phyloP scores from a whole-genome alignment of 805 yeast species.

The Pichia pseudocactophila region DNA sequence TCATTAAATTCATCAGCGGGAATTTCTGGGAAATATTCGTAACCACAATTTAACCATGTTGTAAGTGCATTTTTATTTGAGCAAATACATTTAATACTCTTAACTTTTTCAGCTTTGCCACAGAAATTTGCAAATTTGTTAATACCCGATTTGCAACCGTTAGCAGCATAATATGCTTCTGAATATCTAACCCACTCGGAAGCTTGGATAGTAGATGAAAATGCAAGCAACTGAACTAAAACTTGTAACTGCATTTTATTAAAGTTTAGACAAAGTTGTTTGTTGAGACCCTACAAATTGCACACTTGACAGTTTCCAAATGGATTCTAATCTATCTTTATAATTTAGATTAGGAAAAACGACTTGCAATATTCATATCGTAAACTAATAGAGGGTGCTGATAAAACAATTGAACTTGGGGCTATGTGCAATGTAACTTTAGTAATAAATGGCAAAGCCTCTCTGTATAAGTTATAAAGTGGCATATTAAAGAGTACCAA shows the following conservation, averaged over 20 bases:
- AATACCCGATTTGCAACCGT: slow-evolving; percentile 18
- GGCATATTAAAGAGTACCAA: too few species aligned
- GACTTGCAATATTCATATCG: too few species aligned
- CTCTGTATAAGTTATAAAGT: too few species aligned
- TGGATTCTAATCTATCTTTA: too few species aligned
- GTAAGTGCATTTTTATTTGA: slow-evolving; percentile 21
- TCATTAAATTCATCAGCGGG: slow-evolving; percentile 15
- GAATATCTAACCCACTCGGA: slow-evolving; percentile 13
- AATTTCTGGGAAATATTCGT: slow-evolving; percentile 8
- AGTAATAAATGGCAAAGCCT: too few species aligned
- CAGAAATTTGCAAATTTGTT: slow-evolving; percentile 18
- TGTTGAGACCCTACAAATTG: too few species aligned
- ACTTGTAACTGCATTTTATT: background rate
- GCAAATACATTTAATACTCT: slow-evolving; percentile 20
- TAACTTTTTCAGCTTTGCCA: slow-evolving; percentile 1
- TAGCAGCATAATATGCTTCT: slow-evolving; percentile 12
- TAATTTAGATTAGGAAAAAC: too few species aligned
- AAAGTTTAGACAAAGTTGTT: background rate
- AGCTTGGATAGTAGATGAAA: background rate
- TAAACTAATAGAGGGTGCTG: too few species aligned
- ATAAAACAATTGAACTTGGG: too few species aligned
- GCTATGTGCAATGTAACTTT: too few species aligned
- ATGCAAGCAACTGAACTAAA: background rate
- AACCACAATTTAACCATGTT: slow-evolving; percentile 22
- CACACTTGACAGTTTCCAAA: too few species aligned